A percentile compares a stretch with the other conserved stretches of the same genome.
These are phyloP conservation scores for Colletotrichum lindemuthianum DNA, from an alignment of 2,329 filamentous ascomycete genomes.

Conservation along the genomic window DNA sequence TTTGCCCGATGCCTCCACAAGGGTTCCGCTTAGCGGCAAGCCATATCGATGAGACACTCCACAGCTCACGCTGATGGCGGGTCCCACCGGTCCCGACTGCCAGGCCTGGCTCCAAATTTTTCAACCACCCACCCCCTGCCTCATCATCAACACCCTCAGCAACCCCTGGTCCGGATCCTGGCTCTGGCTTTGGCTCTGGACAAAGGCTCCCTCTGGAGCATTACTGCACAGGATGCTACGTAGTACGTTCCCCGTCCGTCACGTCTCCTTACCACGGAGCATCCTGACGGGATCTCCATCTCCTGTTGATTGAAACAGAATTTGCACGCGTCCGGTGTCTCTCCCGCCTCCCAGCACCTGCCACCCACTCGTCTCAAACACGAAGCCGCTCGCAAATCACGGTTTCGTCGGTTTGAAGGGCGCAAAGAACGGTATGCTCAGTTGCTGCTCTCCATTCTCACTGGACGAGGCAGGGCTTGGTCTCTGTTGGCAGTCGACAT, in stretches of 20 bases:
- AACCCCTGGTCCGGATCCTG: slow-evolving; percentile 12
- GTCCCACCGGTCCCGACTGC: slow-evolving; percentile 32
- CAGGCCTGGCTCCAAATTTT: slow-evolving; percentile 30
- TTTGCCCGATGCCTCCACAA: slow-evolving; percentile 35
- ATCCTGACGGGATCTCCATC: slow-evolving; percentile 22
- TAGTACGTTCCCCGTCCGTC: slow-evolving; percentile 10
- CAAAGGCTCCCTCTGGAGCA: slow-evolving; percentile 20
- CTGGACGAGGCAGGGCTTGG: slow-evolving; percentile 1
- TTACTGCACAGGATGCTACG: no score
- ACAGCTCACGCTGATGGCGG: slow-evolving; percentile 23
- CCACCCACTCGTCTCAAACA: slow-evolving; percentile 33
- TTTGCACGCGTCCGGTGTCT: slow-evolving; percentile 24
- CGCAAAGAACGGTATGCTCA: slow-evolving; percentile 23
- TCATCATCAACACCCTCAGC: not conserved
- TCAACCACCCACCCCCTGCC: slow-evolving; percentile 9
- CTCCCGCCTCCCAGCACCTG: slow-evolving; percentile 10
- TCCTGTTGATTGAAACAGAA: slow-evolving; percentile 32
- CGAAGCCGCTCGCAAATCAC: slow-evolving; percentile 27
- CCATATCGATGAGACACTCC: slow-evolving; percentile 16
- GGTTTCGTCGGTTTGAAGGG: slow-evolving; percentile 27
- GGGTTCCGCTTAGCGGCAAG: slow-evolving; percentile 33
- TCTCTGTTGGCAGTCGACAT: slow-evolving; percentile 16
- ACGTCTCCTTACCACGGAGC: slow-evolving; percentile 10
- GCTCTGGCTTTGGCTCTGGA: not conserved
- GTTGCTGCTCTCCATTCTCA: not conserved